Percentiles rank a stretch among this genome's conserved stretches.
These are phyloP conservation scores for Rosa multiflora DNA, from an alignment of 306 rosid species.

Conservation along the genomic window DNA sequence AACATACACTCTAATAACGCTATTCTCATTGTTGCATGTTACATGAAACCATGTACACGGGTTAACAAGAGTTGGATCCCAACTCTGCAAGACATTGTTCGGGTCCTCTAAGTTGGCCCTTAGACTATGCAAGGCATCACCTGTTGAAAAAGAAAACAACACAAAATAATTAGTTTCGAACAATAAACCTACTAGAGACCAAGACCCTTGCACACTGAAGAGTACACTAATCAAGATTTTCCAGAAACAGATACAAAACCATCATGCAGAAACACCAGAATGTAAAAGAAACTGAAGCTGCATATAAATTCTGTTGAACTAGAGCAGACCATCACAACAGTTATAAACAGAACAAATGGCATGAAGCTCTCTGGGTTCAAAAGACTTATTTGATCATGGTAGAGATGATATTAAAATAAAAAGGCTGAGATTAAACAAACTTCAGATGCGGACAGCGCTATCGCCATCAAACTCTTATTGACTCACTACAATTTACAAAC, in stretches of 20 bases:
- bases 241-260: background rate
- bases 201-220: slow-evolving; percentile 3
- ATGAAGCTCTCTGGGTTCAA: background rate
- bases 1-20: slow-evolving; percentile 94
- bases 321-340: background rate
- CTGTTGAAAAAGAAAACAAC: slow-evolving; percentile 41
- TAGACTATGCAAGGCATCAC: slow-evolving; percentile 94
- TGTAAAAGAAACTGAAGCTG: background rate
- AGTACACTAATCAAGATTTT: background rate
- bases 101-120: slow-evolving; percentile 89
- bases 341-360: slow-evolving; percentile 2
- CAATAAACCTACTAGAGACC: background rate
- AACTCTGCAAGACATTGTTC: slow-evolving; percentile 93
- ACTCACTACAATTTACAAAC: slow-evolving; percentile 1
- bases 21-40: slow-evolving; percentile 96
- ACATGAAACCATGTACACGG: slow-evolving; percentile 99
- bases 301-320: background rate
- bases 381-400: background rate
- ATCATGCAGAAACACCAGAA: background rate
- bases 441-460: slow-evolving; percentile 14
- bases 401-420: background rate
- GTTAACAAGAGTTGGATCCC: slow-evolving; percentile 99
- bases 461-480: slow-evolving; percentile 17
- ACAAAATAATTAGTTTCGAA: slow-evolving; percentile 26
- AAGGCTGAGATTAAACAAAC: background rate